Conservation (phyloP, 2,329 filamentous ascomycete species). For the Trichoderma gracile region DNA sequence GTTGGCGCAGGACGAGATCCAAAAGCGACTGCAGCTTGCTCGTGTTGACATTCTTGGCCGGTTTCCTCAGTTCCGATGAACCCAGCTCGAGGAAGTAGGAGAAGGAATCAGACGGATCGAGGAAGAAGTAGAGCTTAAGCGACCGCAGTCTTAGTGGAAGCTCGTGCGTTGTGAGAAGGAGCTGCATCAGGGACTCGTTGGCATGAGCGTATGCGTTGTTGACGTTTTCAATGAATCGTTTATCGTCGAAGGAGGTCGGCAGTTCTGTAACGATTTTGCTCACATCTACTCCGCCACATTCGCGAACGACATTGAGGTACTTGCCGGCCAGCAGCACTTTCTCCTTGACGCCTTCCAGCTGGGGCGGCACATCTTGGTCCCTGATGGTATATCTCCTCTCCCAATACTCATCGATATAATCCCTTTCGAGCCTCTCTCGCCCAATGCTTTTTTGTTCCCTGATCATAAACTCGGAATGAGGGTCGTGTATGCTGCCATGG, state of each 20-base stretch:
- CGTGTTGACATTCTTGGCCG: conserved; percentile 84
- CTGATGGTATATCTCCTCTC: conserved; percentile 95
- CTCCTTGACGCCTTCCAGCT: conserved; percentile 86
- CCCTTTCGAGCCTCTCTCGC: conserved; percentile 85
- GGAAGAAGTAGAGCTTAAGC: conserved; percentile 98
- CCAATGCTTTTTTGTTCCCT: conserved; percentile 96
- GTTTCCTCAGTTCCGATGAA: conserved; percentile 85
- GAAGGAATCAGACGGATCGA: conserved; percentile 97
- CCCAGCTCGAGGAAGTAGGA: conserved; percentile 95
- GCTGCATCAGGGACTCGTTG: conserved; percentile 86
- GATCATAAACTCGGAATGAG: conserved; percentile 89
- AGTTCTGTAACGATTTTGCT: conserved; percentile 85
- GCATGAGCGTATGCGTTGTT: conserved; percentile 93
- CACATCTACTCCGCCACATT: conserved; percentile 94
- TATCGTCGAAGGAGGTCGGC: conserved; percentile 90
- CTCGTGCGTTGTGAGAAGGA: conserved; percentile 89
- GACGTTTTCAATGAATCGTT: conserved; percentile 90
- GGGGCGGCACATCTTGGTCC: conserved; percentile 86
- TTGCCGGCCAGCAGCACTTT: conserved; percentile 95
- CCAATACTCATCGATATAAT: conserved; percentile 99
- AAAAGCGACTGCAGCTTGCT: conserved; percentile 91
- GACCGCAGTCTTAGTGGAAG: conserved; percentile 84
- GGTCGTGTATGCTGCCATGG: conserved; percentile 91
- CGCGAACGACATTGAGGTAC: conserved; percentile 95
- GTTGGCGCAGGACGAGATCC: conserved; percentile 95